phyloP scores from a whole-genome alignment of 176 grass and related monocot genomes.

The Areca catechu region DNA sequence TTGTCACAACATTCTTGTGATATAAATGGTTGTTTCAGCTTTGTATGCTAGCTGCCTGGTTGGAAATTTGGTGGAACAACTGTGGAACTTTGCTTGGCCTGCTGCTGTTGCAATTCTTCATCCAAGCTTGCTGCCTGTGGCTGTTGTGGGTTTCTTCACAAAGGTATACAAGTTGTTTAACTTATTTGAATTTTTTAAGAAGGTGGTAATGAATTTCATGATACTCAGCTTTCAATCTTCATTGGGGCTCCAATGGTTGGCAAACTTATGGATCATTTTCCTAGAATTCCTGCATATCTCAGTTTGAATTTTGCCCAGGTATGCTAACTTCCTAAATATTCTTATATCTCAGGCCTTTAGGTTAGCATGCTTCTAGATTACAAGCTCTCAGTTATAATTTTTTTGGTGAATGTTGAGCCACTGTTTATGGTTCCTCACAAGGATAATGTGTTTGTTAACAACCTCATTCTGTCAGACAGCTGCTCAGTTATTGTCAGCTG shows the following conservation, averaged over 20 bases:
- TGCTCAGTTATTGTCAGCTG: conserved; percentile 82
- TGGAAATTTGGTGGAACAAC: conserved; percentile 86
- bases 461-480: conserved; percentile 50
- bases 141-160: conserved; percentile 87
- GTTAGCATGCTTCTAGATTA: too few species aligned
- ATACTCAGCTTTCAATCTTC: conserved; percentile 69
- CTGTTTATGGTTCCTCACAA: too few species aligned
- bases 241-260: conserved; percentile 77
- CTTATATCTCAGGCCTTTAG: background rate
- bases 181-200: conserved; percentile 8
- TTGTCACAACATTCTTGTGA: conserved; percentile 8
- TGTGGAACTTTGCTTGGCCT: conserved; percentile 96
- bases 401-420: too few species aligned
- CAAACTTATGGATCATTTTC: conserved; percentile 91
- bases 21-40: conserved; percentile 43
- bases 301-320: conserved; percentile 87
- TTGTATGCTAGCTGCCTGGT: conserved; percentile 84
- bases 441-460: conserved; percentile 6
- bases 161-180: conserved; percentile 39
- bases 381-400: too few species aligned
- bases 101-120: conserved; percentile 83
- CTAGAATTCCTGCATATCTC: conserved; percentile 74
- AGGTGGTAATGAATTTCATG: conserved; percentile 19
- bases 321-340: conserved; percentile 10
- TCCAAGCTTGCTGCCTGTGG: conserved; percentile 74